Evolutionary conservation across 1,284 basidiomycete species (phyloP), one percentile per base, ranked within the genome.

Genomic region (Neolentinus lepideus): DNA sequence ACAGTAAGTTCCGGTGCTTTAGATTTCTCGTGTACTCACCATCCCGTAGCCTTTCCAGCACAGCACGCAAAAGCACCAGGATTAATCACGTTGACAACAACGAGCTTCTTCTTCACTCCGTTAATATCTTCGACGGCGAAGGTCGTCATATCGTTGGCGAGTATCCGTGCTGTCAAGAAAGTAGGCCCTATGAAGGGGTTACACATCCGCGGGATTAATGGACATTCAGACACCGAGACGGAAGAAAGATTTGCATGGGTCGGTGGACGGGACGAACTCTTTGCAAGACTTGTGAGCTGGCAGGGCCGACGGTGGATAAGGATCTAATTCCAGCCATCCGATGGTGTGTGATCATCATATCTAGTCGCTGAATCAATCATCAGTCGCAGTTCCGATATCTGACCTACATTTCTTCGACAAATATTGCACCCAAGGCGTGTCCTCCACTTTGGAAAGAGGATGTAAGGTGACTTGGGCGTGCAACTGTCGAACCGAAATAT

Each of bases 201-300:
- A 24, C 66, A 70, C n/a, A 62, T 85, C 21, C 66, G 67, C 51
- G 83, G 78, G 76, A 57, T 56, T 3, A 62, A 69, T 29, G 67
- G 64, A 11, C 59, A 52, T 0, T 63, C 62, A 21, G 67, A 66
- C 52, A 70, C 73, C 53, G 74, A 69, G 54, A 75, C 14, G n/a
- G 43, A 78, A 53, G 83, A 80, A 56, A 79, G 70, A 60, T 86
- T 88, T 63, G 59, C 70, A 22, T 84, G 81, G 78, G 75, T 87
- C 47, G 78, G 77, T 24, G 74, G 71, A 9, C 77, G 84, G 10
- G 83, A 87, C 65, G 84, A 87, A 53, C 65, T 87, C 16, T 88
- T 88, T 64, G 81, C 82, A 38, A 70, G 82, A 54, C 73, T 88
- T n/a, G 72, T 85, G n/a, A 80, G 81, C 14, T 69, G 70, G 60